A percentile compares a stretch with the other conserved stretches of the same genome.
Conservation (phyloP, 2,329 filamentous ascomycete species). For the Claviceps quebecensis region DNA sequence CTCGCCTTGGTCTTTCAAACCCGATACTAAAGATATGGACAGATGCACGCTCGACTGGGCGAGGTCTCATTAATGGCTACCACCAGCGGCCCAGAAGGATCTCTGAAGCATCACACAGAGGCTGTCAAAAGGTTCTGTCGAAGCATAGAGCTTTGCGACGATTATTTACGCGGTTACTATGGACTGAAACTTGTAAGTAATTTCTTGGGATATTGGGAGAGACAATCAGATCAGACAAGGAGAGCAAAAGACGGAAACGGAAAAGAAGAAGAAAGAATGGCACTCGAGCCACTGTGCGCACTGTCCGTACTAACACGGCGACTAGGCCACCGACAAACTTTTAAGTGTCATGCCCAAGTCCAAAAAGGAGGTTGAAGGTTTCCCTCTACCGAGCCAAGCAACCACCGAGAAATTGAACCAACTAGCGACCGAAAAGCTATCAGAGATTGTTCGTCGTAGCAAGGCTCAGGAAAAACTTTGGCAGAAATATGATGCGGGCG, state of each 20-base stretch:
- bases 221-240: background rate
- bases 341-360: constrained; percentile 28
- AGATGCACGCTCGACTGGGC: constrained; percentile 78
- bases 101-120: constrained; percentile 47
- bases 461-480: constrained; percentile 48
- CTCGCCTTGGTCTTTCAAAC: background rate
- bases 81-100: constrained; percentile 26
- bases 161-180: constrained; percentile 85
- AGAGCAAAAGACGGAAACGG: background rate
- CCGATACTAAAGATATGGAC: constrained; percentile 10
- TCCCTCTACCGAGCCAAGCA: constrained; percentile 39
- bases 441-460: constrained; percentile 58
- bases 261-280: background rate
- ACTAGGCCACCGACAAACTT: constrained; percentile 35
- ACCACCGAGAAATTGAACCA: constrained; percentile 57
- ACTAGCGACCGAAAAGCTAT: constrained; percentile 57
- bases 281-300: background rate
- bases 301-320: constrained; percentile 3
- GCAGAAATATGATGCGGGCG: constrained; percentile 58
- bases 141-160: constrained; percentile 85
- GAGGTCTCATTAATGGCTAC: constrained; percentile 67
- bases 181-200: constrained; percentile 63
- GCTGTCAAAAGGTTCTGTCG: constrained; percentile 76
- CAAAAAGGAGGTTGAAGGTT: constrained; percentile 35
- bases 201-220: no score